Evolutionary conservation across 2,329 filamentous ascomycete species (phyloP).

Genomic region (Xylaria polymorpha): DNA sequence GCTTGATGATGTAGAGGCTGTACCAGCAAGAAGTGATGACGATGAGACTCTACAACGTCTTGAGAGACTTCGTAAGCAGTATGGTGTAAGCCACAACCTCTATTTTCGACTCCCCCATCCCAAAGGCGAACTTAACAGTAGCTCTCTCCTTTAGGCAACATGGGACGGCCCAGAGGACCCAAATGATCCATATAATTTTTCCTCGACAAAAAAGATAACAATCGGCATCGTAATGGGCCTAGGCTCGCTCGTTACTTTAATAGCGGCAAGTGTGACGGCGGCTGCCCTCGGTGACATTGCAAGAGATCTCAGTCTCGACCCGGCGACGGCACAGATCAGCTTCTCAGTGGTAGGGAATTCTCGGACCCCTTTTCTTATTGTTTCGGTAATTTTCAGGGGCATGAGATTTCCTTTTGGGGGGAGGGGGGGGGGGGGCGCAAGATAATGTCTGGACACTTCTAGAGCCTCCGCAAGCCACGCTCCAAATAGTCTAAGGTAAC

Average conservation of each 20-base stretch:
- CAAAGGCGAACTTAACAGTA: not conserved
- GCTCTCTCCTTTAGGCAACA: slow-evolving; percentile 28
- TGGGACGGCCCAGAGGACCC: slow-evolving; percentile 44
- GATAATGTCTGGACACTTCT: no score
- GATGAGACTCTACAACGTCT: slow-evolving; percentile 22
- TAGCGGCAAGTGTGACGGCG: slow-evolving; percentile 54
- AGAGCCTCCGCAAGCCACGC: no score
- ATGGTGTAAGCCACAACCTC: slow-evolving; percentile 19
- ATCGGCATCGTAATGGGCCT: slow-evolving; percentile 50
- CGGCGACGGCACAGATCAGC: slow-evolving; percentile 48
- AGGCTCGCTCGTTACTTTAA: slow-evolving; percentile 52
- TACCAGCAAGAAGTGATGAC: not conserved
- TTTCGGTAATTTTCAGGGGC: no score
- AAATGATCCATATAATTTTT: slow-evolving; percentile 42
- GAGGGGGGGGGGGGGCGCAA: no score
- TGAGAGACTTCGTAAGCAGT: slow-evolving; percentile 22
- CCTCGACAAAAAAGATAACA: slow-evolving; percentile 35
- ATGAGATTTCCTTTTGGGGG: no score
- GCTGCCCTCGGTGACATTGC: slow-evolving; percentile 51
- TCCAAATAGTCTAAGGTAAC: no score
- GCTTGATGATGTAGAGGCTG: slow-evolving; percentile 6
- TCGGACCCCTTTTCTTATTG: no score
- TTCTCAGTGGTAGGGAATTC: slow-evolving; percentile 45
- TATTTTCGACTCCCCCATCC: not conserved
- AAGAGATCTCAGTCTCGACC: slow-evolving; percentile 48